Evolutionary conservation across 2,329 filamentous ascomycete genomes (phyloP).

Genomic region (Trichoderma breve): DNA sequence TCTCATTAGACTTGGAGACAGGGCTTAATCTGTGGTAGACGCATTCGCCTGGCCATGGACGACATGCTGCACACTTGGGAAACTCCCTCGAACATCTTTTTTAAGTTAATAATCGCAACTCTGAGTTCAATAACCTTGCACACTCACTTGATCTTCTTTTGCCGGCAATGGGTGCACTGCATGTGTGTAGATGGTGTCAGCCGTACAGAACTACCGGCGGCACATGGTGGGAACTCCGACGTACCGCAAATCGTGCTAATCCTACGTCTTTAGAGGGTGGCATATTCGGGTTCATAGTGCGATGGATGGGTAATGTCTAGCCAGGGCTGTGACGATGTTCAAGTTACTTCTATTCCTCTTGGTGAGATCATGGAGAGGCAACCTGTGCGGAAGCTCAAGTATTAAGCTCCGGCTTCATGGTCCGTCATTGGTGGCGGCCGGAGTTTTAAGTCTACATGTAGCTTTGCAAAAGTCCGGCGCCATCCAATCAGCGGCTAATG

Average conservation of each 20-base stretch:
- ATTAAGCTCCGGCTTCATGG: not conserved
- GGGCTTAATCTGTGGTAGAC: not conserved
- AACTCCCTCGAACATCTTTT: not conserved
- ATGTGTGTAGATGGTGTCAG: not conserved
- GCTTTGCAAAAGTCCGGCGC: not conserved
- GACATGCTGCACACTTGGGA: slow-evolving; percentile 4
- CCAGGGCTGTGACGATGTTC: not conserved
- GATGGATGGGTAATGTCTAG: not conserved
- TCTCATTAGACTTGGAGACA: not conserved
- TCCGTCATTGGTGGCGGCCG: not conserved
- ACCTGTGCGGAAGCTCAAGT: not conserved
- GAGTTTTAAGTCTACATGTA: not conserved
- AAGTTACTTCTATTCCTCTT: not conserved
- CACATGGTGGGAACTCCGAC: not conserved
- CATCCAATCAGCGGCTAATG: not conserved
- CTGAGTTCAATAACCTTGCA: not conserved
- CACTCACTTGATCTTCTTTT: slow-evolving; percentile 6
- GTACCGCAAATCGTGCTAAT: slow-evolving; percentile 3
- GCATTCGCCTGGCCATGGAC: slow-evolving; percentile 6
- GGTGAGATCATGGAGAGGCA: not conserved
- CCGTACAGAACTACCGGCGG: not conserved
- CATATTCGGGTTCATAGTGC: not conserved
- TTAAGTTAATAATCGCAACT: not conserved
- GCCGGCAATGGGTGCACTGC: not conserved
- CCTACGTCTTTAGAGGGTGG: not conserved